Conservation (phyloP, 1,284 basidiomycete species). For the Trichosporon sp. region DNA sequence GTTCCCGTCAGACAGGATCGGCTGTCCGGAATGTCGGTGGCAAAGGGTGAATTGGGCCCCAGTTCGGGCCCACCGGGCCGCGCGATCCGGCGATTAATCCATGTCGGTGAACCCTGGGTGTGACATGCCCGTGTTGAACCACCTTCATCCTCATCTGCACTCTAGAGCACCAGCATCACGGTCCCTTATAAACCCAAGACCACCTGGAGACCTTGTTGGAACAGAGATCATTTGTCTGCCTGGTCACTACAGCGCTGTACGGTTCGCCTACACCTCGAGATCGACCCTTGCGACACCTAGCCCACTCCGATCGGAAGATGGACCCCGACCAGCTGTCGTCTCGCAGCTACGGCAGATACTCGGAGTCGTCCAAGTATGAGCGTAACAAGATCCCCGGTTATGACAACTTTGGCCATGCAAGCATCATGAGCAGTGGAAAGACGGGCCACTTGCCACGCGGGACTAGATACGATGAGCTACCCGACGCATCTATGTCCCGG, state of each 20-base stretch:
- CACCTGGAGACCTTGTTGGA: too few species aligned
- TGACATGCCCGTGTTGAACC: not conserved
- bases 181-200: not conserved
- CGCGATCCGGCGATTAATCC: not conserved
- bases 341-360: not conserved
- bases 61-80: not conserved
- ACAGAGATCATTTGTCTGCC: not conserved
- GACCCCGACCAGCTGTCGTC: not conserved
- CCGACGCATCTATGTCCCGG: not conserved
- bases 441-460: not conserved
- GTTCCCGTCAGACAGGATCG: not conserved
- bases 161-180: too few species aligned
- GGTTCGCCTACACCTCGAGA: not conserved
- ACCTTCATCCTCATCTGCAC: not conserved
- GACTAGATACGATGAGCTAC: not conserved
- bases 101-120: not conserved
- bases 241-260: too few species aligned
- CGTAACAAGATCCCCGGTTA: not conserved
- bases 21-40: not conserved
- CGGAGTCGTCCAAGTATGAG: not conserved
- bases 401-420: not conserved
- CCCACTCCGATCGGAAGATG: not conserved
- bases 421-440: not conserved
- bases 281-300: not conserved
- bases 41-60: not conserved